Conservation (phyloP, 2,329 filamentous ascomycete genomes). For the Thermomyces lanuginosus region DNA sequence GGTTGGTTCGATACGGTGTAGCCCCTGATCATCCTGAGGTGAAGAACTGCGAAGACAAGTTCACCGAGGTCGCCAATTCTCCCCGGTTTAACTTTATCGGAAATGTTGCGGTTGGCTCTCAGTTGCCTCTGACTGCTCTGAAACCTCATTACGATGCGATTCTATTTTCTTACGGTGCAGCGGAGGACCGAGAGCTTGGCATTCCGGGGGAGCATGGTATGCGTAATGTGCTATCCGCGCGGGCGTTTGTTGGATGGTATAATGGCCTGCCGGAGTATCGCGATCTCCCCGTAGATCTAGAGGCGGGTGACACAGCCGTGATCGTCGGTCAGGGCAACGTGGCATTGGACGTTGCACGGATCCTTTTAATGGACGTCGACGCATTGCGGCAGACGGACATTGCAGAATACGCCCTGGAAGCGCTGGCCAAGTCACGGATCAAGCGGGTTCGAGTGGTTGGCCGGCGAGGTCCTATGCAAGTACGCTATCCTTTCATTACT, state of each 20-base stretch:
- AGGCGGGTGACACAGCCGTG: conserved; percentile 62
- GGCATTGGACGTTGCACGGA: conserved; percentile 79
- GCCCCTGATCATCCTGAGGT: conserved; percentile 98
- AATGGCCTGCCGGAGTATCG: conserved; percentile 81
- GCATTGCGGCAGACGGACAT: conserved; percentile 71
- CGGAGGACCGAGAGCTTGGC: conserved; percentile 60
- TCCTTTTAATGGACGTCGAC: conserved; percentile 62
- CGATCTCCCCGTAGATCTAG: conserved; percentile 54
- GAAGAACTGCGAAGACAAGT: conserved; percentile 95
- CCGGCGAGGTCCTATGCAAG: conserved; percentile 74
- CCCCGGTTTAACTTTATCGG: conserved; percentile 79
- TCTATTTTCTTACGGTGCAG: conserved; percentile 82
- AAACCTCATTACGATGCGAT: conserved; percentile 80
- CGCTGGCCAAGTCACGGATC: conserved; percentile 54
- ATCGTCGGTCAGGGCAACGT: conserved; percentile 94
- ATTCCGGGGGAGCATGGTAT: conserved; percentile 58
- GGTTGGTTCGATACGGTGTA: conserved; percentile 82
- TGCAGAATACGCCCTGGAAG: conserved; percentile 62
- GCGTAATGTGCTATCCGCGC: conserved; percentile 65
- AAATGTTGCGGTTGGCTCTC: conserved; percentile 62
- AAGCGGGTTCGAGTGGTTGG: conserved; percentile 76
- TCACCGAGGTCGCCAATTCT: conserved; percentile 70
- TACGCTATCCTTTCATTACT: conserved; percentile 20
- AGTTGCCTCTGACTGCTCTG: conserved; percentile 51
- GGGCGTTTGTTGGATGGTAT: conserved; percentile 96